A percentile compares a stretch with the other conserved stretches of the same genome.
Conservation (phyloP, 345 rosid genomes). For the Clausena lansium region DNA sequence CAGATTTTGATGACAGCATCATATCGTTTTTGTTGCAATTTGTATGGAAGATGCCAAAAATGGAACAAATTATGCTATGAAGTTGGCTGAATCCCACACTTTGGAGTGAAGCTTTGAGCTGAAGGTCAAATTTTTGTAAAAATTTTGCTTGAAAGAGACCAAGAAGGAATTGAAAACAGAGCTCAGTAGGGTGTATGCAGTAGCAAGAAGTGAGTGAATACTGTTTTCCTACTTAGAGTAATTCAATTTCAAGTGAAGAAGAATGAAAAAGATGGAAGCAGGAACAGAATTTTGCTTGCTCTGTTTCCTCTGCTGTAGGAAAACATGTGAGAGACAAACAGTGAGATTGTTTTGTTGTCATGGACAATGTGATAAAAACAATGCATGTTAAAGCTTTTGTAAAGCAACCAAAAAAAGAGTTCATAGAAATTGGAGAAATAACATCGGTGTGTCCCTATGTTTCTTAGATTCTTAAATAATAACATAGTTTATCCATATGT, state of each 20-base stretch:
- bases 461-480: too few species aligned
- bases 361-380: not conserved
- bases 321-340: not conserved
- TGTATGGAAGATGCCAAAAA: not conserved
- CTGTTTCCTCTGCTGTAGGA: not conserved
- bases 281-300: not conserved
- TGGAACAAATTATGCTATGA: not conserved
- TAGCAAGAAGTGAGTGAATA: not conserved
- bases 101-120: not conserved
- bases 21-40: slow-evolving; percentile 23
- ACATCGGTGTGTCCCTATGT: too few species aligned
- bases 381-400: not conserved
- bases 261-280: not conserved
- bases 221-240: not conserved
- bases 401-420: not conserved
- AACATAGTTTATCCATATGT: too few species aligned
- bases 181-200: not conserved
- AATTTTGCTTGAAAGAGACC: not conserved
- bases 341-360: not conserved
- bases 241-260: not conserved
- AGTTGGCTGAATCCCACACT: not conserved
- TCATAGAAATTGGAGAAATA: not conserved
- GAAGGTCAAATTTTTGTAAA: not conserved
- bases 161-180: not conserved
- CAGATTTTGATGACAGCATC: slow-evolving; percentile 68